Evolutionary conservation across 2,329 filamentous ascomycete genomes (phyloP).

Genomic region (Epichloe amarillans): DNA sequence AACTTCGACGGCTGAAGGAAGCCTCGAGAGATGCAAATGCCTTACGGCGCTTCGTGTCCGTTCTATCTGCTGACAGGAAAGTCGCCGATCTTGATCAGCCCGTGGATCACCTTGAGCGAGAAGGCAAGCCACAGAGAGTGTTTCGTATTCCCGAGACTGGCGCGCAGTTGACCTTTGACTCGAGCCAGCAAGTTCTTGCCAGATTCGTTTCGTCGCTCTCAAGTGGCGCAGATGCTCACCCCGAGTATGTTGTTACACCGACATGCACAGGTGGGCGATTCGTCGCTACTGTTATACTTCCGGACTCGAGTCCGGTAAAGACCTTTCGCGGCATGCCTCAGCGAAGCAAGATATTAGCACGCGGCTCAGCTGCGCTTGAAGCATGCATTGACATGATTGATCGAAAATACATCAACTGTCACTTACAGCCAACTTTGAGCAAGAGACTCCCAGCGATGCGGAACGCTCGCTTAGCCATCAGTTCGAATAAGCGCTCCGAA

Average conservation of each 20-base stretch:
- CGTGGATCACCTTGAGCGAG: conserved; percentile 6
- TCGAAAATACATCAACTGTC: conserved; percentile 54
- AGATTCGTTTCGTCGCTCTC: conserved; percentile 58
- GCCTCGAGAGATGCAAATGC: conserved; percentile 45
- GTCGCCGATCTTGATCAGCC: conserved; percentile 14
- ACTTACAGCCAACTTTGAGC: conserved; percentile 59
- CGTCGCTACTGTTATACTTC: conserved; percentile 66
- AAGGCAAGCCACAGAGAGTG: conserved; percentile 26
- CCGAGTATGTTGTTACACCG: conserved; percentile 49
- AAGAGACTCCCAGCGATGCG: conserved; percentile 67
- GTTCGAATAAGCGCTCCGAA: conserved; percentile 55
- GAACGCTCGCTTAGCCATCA: conserved; percentile 78
- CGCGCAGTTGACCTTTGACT: conserved; percentile 66
- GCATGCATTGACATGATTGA: conserved; percentile 58
- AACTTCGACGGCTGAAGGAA: conserved; percentile 43
- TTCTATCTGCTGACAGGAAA: conserved; percentile 61
- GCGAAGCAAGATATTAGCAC: conserved; percentile 61
- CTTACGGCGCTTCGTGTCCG: conserved; percentile 64
- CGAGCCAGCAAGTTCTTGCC: conserved; percentile 57
- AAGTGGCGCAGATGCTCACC: conserved; percentile 15
- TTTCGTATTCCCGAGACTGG: conserved; percentile 54
- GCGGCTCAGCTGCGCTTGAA: conserved; percentile 80
- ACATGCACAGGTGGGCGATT: conserved; percentile 40
- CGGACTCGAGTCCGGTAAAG: conserved; percentile 58
- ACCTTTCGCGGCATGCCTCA: conserved; percentile 50